phyloP scores from a whole-genome alignment of 768 basidiomycete genomes.

The Trametes villosa region DNA sequence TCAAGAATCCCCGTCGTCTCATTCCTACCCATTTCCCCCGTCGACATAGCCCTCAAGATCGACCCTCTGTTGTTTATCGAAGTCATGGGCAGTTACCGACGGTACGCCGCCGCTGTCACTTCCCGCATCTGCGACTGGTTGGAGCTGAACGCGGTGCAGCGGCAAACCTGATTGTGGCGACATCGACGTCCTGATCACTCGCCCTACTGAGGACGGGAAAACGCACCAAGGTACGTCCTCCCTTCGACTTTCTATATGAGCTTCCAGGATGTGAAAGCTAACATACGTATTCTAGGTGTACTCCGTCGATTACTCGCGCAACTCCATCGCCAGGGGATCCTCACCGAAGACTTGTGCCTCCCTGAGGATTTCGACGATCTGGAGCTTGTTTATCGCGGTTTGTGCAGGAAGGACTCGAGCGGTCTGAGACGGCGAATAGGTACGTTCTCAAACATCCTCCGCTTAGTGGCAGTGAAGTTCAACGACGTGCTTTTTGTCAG shows the following conservation, averaged over 20 bases:
- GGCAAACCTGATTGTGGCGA: constrained; percentile 87
- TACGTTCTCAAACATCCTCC: constrained; percentile 25
- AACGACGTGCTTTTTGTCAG: constrained; percentile 37
- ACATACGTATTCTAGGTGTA: constrained; percentile 48
- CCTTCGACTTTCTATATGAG: not conserved
- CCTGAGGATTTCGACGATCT: constrained; percentile 70
- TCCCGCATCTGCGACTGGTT: not conserved
- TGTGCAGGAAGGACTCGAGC: constrained; percentile 54
- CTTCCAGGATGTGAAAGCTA: not conserved
- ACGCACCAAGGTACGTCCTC: constrained; percentile 65
- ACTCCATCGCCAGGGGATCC: constrained; percentile 59
- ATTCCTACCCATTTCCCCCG: not conserved
- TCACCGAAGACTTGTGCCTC: constrained; percentile 80
- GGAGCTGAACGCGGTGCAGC: constrained; percentile 40
- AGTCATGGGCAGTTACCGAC: constrained; percentile 91
- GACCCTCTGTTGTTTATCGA: constrained; percentile 76
- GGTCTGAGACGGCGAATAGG: constrained; percentile 70
- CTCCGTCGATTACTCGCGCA: constrained; percentile 58
- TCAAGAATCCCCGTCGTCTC: not conserved
- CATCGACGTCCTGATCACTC: constrained; percentile 88
- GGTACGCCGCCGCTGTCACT: constrained; percentile 41
- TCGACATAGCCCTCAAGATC: constrained; percentile 60
- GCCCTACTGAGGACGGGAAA: constrained; percentile 69
- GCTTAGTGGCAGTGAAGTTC: not conserved
- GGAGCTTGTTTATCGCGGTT: constrained; percentile 82